Evolutionary conservation across 208 protist species (phyloP).

Genomic region (Acanthamoeba quina): DNA sequence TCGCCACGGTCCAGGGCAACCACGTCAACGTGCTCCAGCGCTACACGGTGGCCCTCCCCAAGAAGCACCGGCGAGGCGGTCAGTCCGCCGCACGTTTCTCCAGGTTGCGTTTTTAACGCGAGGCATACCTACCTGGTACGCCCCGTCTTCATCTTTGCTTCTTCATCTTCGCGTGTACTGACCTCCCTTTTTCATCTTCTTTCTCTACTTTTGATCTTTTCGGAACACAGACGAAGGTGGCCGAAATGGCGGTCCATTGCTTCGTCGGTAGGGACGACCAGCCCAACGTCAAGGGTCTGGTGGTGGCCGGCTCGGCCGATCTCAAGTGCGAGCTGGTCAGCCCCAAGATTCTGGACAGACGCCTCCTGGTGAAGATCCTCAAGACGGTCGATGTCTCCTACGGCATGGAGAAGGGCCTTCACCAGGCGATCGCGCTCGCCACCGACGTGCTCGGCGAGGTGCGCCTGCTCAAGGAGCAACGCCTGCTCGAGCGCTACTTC

Average conservation of each 20-base stretch:
- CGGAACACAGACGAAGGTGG: slow-evolving; percentile 37
- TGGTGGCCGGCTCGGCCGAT: slow-evolving; percentile 56
- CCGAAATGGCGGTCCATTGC: slow-evolving; percentile 47
- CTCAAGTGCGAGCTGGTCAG: slow-evolving; percentile 57
- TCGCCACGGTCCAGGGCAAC: slow-evolving; percentile 61
- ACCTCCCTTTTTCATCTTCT: background rate
- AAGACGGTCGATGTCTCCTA: slow-evolving; percentile 51
- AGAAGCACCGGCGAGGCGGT: slow-evolving; percentile 66
- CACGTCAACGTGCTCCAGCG: slow-evolving; percentile 16
- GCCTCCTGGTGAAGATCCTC: slow-evolving; percentile 24
- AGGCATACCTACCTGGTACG: slow-evolving; percentile 64
- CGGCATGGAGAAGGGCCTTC: slow-evolving; percentile 63
- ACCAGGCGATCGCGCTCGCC: slow-evolving; percentile 42
- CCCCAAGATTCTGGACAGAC: slow-evolving; percentile 19
- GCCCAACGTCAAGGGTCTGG: slow-evolving; percentile 56
- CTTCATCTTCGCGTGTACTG: background rate
- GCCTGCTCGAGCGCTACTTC: slow-evolving; percentile 58
- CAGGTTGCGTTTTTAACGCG: slow-evolving; percentile 75
- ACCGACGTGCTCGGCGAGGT: slow-evolving; percentile 46
- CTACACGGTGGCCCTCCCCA: slow-evolving; percentile 46
- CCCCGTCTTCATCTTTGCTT: background rate
- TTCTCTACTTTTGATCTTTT: background rate
- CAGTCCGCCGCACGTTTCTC: slow-evolving; percentile 56
- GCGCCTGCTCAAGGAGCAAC: slow-evolving; percentile 53
- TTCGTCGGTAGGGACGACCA: slow-evolving; percentile 40